Evolutionary conservation across 768 basidiomycete species (phyloP), one percentile per base, ranked within the genome.

Genomic region (Podaxis sp.): DNA sequence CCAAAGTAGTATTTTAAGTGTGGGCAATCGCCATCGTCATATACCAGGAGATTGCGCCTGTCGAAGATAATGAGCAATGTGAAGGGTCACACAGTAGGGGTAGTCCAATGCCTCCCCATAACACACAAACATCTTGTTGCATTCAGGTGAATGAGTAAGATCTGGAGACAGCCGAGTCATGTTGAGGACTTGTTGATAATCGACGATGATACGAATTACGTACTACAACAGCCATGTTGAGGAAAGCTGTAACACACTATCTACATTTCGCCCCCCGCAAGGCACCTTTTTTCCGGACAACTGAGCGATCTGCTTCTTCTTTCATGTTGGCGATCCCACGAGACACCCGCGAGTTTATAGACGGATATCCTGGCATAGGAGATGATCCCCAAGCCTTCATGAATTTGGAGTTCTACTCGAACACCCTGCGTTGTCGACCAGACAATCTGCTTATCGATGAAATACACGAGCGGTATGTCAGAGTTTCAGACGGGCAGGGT

Each of bases 331-430:
- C 79, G 17, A 71, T 87, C 53, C 87, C 87, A 33, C 70, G 72
- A 67, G 87, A 87, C 68, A 76, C 88, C 15, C 79, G 79, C 68
- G 80, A 81, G 53, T 89, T 88, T 68, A 72, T 87, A 39, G 79
- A 82, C 26, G 76, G 73, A 15, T 89, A 89, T 68, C 84, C 85
- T 12, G 72, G 70, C 53, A 67, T 70, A 13, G 66, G 63, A 5
- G 79, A 87, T 65, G 77, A 86, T 63, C 57, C 66, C 9, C 63
- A 68, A 17, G 68, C 67, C 38, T 76, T 75, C 6, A 80, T 74
- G 1, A 92, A 92, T 72, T 71, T 84, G 33, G 71, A 79, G 51
- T 92, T 92, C 71, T 90, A 91, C 71, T 76, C 77, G 51, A 86
- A 87, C 70, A 77, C 66, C 26, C 67, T 77, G 48, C 80, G 80